Evolutionary conservation across 202 grass and related monocot species (phyloP).

Genomic region (Panicum virgatum): DNA sequence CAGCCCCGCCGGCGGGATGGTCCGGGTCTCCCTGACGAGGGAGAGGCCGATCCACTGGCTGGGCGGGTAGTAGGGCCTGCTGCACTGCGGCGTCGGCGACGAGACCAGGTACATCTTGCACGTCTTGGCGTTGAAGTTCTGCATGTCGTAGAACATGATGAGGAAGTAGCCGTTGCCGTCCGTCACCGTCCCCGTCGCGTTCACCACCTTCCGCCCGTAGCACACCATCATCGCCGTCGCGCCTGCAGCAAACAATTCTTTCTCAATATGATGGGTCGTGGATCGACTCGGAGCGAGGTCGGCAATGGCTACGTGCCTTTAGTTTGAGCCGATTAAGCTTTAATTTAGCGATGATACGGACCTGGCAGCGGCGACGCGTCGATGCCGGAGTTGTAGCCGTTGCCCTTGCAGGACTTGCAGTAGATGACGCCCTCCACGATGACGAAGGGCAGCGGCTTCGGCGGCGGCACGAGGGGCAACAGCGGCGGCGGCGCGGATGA

Average conservation of each 20-base stretch:
- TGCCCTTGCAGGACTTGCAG: slow-evolving; percentile 58
- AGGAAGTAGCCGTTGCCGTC: slow-evolving; percentile 58
- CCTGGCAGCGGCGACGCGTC: slow-evolving; percentile 65
- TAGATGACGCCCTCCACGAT: slow-evolving; percentile 62
- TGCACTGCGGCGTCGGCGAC: slow-evolving; percentile 53
- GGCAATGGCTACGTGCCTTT: too few species aligned
- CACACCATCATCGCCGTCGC: slow-evolving; percentile 56
- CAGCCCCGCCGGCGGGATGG: slow-evolving; percentile 34
- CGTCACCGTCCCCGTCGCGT: slow-evolving; percentile 41
- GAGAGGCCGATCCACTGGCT: slow-evolving; percentile 51
- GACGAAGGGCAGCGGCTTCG: slow-evolving; percentile 29
- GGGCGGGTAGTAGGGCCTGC: slow-evolving; percentile 42
- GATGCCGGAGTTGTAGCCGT: slow-evolving; percentile 40
- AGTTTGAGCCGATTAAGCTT: too few species aligned
- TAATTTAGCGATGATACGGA: neutral
- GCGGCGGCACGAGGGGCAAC: neutral
- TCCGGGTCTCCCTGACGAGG: slow-evolving; percentile 38
- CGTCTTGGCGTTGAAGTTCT: slow-evolving; percentile 37
- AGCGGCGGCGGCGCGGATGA: neutral
- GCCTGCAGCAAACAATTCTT: slow-evolving; percentile 28
- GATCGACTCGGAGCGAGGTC: too few species aligned
- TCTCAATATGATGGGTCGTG: too few species aligned
- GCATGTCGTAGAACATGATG: slow-evolving; percentile 47
- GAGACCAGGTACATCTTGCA: slow-evolving; percentile 63
- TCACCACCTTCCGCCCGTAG: slow-evolving; percentile 56